A percentile compares a stretch with the other conserved stretches of the same genome.
Conservation (phyloP, 2,329 filamentous ascomycete species). For the Fusarium verticillioides region DNA sequence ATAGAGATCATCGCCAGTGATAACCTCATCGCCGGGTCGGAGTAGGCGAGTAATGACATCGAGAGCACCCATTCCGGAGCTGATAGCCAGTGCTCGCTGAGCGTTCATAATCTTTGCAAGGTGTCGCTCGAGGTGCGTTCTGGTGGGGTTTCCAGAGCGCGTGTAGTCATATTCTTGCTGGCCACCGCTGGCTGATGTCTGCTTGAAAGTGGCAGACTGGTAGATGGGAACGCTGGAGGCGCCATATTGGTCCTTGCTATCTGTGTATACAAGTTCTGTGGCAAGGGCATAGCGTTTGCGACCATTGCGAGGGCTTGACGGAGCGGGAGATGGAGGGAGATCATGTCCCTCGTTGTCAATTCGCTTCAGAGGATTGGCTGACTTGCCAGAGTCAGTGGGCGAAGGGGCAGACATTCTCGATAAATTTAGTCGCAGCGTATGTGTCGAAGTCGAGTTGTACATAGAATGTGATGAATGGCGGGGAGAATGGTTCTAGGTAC, state of each 20-base stretch:
- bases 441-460: background rate
- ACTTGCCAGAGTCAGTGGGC: conserved; percentile 47
- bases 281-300: conserved; percentile 88
- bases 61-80: conserved; percentile 96
- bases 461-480: conserved; percentile 3
- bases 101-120: conserved; percentile 99
- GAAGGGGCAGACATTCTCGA: conserved; percentile 39
- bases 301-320: conserved; percentile 87
- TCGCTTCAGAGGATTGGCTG: conserved; percentile 60
- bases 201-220: conserved; percentile 98
- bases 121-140: conserved; percentile 95
- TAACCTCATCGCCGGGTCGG: conserved; percentile 93
- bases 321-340: conserved; percentile 89
- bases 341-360: conserved; percentile 86
- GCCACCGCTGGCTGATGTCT: conserved; percentile 80
- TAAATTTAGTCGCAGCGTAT: background rate
- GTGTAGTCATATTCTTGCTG: conserved; percentile 97
- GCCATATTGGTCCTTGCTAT: conserved; percentile 96
- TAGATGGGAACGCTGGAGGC: conserved; percentile 97
- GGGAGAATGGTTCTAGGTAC: conserved; percentile 1
- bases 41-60: conserved; percentile 95
- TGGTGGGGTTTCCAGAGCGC: conserved; percentile 94
- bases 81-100: conserved; percentile 87
- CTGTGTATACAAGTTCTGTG: conserved; percentile 96
- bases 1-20: conserved; percentile 96